Evolutionary conservation across 306 rosid genomes (phyloP).

Genomic region (Prinsepia uniflora): DNA sequence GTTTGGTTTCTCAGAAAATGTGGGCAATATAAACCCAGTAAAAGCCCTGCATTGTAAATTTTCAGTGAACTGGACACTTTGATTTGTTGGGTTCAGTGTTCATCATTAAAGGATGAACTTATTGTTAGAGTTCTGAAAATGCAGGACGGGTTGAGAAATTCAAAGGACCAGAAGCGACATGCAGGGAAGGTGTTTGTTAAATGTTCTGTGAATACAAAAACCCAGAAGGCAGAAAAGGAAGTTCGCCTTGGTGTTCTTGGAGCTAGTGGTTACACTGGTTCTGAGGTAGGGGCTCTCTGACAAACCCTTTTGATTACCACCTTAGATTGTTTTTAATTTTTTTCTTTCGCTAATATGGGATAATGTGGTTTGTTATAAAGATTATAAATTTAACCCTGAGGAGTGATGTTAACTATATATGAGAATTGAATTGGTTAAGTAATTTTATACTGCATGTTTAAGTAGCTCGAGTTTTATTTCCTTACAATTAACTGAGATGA

Average conservation of each 20-base stretch:
- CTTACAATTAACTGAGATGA: conserved; percentile 13
- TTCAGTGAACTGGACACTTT: background rate
- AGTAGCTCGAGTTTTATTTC: background rate
- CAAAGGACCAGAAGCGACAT: conserved; percentile 32
- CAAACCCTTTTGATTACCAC: background rate
- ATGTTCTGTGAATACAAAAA: conserved; percentile 45
- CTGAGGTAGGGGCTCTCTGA: conserved; percentile 55
- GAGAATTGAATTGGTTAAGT: background rate
- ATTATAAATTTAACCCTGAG: background rate
- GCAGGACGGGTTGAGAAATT: conserved; percentile 29
- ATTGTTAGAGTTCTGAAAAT: background rate
- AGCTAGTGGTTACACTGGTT: conserved; percentile 98
- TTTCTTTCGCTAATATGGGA: background rate
- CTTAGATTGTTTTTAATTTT: background rate
- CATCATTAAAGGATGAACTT: background rate
- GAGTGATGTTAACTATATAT: background rate
- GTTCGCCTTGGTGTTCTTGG: conserved; percentile 93
- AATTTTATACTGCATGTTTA: background rate
- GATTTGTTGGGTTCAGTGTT: conserved; percentile 1
- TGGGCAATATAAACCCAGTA: background rate
- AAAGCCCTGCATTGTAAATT: background rate
- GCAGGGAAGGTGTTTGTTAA: conserved; percentile 47
- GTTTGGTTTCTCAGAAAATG: conserved; percentile 4
- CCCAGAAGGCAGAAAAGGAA: conserved; percentile 40
- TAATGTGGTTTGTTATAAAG: background rate